phyloP scores from a whole-genome alignment of 441 rosid genomes.

The Adansonia madagascariensis region DNA sequence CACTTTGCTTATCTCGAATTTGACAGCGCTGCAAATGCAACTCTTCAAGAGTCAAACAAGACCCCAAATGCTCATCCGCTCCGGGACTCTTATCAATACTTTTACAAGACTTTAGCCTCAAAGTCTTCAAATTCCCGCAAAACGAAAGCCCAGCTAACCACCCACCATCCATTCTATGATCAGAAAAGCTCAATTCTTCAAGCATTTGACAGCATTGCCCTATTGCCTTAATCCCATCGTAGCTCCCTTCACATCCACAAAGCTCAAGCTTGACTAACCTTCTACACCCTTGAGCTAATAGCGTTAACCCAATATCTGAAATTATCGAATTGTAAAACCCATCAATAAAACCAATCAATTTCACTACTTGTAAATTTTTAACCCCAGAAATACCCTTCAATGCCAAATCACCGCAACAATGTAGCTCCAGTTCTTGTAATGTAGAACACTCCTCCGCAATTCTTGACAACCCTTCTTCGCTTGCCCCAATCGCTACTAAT shows the following conservation, averaged over 20 bases:
- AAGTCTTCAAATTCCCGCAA: conserved; percentile 73
- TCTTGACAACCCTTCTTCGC: conserved; percentile 54
- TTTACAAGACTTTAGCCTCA: conserved; percentile 66
- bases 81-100: conserved; percentile 62
- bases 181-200: conserved; percentile 68
- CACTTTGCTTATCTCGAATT: conserved; percentile 55
- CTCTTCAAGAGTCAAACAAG: conserved; percentile 66
- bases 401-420: conserved; percentile 52
- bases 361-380: conserved; percentile 66
- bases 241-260: conserved; percentile 82
- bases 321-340: conserved; percentile 54
- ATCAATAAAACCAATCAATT: conserved; percentile 53
- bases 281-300: conserved; percentile 76
- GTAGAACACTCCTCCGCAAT: conserved; percentile 53
- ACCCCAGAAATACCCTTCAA: conserved; percentile 57
- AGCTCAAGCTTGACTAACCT: conserved; percentile 77
- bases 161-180: conserved; percentile 80
- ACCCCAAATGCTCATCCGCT: conserved; percentile 58
- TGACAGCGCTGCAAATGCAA: conserved; percentile 70
- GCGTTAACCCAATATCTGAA: conserved; percentile 74
- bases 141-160: conserved; percentile 76
- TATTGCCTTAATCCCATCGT: conserved; percentile 78
- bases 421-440: conserved; percentile 75
- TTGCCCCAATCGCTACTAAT: conserved; percentile 55
- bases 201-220: conserved; percentile 91